Base-by-base conservation (phyloP, 2,329 filamentous ascomycete species). In the Cercospora nicotianae region DNA sequence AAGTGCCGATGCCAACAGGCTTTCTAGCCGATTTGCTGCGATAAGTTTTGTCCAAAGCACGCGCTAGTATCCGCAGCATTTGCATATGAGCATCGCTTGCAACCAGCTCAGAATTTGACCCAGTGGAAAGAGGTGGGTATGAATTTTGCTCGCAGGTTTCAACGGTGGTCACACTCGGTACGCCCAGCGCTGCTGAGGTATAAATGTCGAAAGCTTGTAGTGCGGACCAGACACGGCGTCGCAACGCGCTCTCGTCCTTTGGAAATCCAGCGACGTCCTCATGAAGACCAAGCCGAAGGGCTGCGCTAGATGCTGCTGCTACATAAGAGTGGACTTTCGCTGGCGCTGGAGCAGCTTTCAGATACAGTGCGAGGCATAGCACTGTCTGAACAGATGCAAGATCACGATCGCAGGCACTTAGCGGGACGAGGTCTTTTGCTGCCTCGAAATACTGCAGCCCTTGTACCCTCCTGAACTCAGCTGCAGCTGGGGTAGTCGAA, bases 281-380 rank as follows among this genome's bases (percentile, higher is more conserved):
- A 53, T 72, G 71, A 3, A 72, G 66, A 12, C 71, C 71, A 63
- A 72, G 64, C 2, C 71, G 66, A 7, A 70, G 57, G 8, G 67
- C 71, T 7, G 66, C 69, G 51, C 71, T 68, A 2, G 71, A 60
- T 12, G 69, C 71, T 16, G 71, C 67, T 20, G 63, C 66, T 10
- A 71, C 59, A 39, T 70, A 69, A 9, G 69, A 64, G 60, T 72
- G 69, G 4, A 53, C 63, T 23, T 62, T 57, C 16, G 62, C 60
- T 12, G 60, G 63, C 4, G 70, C 67, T 4, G 67, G 65, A 9
- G 62, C 66, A 10, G 71, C 64, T 45, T 70, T 71, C 28, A 69
- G 55, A 33, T 69, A 72, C 12, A 72, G 36, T n/a, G 69, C 67
- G 42, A 72, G 55, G 39, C 69, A 72, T 8, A 72, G 59, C 3